These are phyloP conservation scores for Raffaelea arxii DNA, from an alignment of 2,329 filamentous ascomycete species.

Conservation along the genomic window DNA sequence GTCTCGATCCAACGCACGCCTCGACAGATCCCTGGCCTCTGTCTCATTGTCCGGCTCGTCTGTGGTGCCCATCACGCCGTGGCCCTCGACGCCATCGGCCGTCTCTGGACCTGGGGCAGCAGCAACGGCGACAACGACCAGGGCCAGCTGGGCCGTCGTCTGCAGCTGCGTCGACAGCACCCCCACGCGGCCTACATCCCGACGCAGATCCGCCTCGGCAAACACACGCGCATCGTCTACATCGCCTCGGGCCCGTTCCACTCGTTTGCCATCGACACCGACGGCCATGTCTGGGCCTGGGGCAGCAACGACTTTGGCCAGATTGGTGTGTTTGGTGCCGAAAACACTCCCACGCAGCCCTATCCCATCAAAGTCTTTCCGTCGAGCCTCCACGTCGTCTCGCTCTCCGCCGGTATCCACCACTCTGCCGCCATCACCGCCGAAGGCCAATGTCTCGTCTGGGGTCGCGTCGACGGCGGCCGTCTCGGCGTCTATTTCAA, in stretches of 20 bases:
- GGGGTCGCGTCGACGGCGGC: conserved; percentile 46
- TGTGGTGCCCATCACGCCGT: conserved; percentile 62
- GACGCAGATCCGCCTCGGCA: conserved; percentile 18
- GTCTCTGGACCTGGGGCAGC: conserved; percentile 60
- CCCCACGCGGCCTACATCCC: conserved; percentile 22
- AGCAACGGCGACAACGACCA: conserved; percentile 63
- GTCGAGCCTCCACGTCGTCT: conserved; percentile 51
- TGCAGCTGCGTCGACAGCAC: conserved; percentile 40
- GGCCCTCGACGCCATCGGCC: conserved; percentile 53
- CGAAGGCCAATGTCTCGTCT: conserved; percentile 46
- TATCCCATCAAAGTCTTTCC: conserved; percentile 57
- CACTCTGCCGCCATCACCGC: conserved; percentile 58
- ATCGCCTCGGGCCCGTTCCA: conserved; percentile 65
- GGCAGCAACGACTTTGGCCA: conserved; percentile 80
- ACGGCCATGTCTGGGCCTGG: conserved; percentile 67
- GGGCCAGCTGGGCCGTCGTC: conserved; percentile 45
- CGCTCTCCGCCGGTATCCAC: conserved; percentile 59
- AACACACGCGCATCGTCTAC: conserved; percentile 48
- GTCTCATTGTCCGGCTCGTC: conserved; percentile 53
- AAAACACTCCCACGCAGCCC: conserved; percentile 60
- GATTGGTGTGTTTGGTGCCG: conserved; percentile 53
- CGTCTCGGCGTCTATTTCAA: conserved; percentile 48
- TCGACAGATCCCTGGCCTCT: conserved; percentile 46
- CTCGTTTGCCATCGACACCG: conserved; percentile 66
- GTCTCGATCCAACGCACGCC: conserved; percentile 34